These are phyloP conservation scores for Termitomyces sp. DNA, from an alignment of 768 basidiomycete genomes.

Conservation along the genomic window DNA sequence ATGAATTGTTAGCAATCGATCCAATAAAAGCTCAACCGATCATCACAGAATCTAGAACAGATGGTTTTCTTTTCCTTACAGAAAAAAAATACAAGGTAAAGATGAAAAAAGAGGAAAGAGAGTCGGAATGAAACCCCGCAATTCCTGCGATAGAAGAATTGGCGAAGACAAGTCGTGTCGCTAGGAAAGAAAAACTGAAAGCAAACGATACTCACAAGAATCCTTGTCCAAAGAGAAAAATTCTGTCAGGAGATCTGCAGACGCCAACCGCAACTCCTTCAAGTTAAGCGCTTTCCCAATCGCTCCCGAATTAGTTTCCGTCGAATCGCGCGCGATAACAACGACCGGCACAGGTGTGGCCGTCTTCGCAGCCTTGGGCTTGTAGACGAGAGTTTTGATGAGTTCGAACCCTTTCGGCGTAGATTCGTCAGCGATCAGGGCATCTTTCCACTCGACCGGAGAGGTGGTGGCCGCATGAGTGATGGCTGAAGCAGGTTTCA, in stretches of 20 bases:
- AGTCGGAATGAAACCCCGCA: neutral
- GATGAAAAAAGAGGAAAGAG: neutral
- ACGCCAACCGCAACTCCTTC: constrained; percentile 84
- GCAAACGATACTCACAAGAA: constrained; percentile 51
- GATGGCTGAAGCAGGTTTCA: constrained; percentile 46
- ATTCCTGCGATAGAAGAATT: neutral
- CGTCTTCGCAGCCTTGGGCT: constrained; percentile 92
- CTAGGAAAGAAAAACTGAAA: neutral
- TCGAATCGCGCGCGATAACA: constrained; percentile 78
- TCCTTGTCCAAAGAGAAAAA: constrained; percentile 84
- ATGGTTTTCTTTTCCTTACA: too few species aligned
- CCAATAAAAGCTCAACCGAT: neutral
- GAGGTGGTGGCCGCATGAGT: constrained; percentile 60
- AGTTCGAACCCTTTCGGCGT: constrained; percentile 61
- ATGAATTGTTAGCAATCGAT: constrained; percentile 15
- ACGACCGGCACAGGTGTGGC: constrained; percentile 81
- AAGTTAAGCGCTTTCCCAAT: constrained; percentile 76
- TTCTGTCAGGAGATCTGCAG: constrained; percentile 79
- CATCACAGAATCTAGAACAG: neutral
- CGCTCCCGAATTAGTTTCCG: constrained; percentile 73
- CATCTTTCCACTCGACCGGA: constrained; percentile 72
- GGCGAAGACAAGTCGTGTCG: neutral
- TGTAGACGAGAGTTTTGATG: constrained; percentile 89
- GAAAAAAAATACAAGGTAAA: neutral
- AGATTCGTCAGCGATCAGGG: constrained; percentile 46